Evolutionary conservation across 2,329 filamentous ascomycete genomes (phyloP).

Genomic region (Hypomyces rosellus): DNA sequence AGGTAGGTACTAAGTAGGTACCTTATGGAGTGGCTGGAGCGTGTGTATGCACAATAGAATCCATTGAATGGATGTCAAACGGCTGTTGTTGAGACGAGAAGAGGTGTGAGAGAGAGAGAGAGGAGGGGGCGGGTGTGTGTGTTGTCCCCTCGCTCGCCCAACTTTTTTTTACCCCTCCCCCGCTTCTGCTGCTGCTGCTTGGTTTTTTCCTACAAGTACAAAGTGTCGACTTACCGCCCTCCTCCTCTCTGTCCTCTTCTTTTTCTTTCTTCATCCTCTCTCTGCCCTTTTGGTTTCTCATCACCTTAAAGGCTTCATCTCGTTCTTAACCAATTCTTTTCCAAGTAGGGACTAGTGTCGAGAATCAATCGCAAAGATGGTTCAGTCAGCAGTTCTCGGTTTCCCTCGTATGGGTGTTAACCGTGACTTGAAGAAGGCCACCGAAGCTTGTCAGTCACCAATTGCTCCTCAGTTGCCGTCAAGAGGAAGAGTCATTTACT

Average conservation of each 20-base stretch:
- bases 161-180: conserved; percentile 11
- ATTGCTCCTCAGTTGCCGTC: conserved; percentile 3
- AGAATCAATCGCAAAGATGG: conserved; percentile 44
- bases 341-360: neutral
- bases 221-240: neutral
- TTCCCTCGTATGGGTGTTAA: conserved; percentile 98
- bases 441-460: conserved; percentile 67
- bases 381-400: conserved; percentile 76
- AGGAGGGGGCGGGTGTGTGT: neutral
- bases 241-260: conserved; percentile 2
- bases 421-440: conserved; percentile 99
- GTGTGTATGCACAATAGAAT: too few species aligned
- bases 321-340: neutral
- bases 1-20: too few species aligned
- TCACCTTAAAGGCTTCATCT: conserved; percentile 3
- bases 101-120: neutral
- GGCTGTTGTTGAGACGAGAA: too few species aligned
- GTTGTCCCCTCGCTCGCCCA: neutral
- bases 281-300: conserved; percentile 4
- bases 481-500: conserved; percentile 3
- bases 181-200: conserved; percentile 5
- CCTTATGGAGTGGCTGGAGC: too few species aligned
- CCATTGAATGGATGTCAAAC: too few species aligned
- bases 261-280: conserved; percentile 1
- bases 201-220: conserved; percentile 6